phyloP scores from a whole-genome alignment of 2,329 filamentous ascomycete species.

The Coccinonectria pachysandricola region DNA sequence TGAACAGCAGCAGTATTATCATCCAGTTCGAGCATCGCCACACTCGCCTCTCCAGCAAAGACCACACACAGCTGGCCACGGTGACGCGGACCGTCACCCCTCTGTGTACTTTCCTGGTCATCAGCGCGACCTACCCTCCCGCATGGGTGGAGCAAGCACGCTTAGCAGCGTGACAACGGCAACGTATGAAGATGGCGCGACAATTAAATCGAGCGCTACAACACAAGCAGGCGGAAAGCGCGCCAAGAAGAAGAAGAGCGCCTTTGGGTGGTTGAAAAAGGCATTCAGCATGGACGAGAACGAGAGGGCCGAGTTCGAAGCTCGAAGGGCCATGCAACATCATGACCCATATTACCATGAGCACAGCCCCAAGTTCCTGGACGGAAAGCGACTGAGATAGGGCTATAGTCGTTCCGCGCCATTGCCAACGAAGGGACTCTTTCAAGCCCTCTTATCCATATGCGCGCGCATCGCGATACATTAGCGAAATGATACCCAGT shows the following conservation, averaged over 20 bases:
- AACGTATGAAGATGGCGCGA: constrained; percentile 28
- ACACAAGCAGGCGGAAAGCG: constrained; percentile 26
- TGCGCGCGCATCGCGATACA: too few relatives aligned
- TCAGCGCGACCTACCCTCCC: constrained; percentile 40
- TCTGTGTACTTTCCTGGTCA: constrained; percentile 28
- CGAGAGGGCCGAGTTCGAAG: constrained; percentile 49
- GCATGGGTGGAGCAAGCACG: constrained; percentile 45
- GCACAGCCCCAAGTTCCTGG: constrained; percentile 43
- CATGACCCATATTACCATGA: constrained; percentile 39
- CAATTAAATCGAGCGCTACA: constrained; percentile 17
- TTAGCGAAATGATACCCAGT: too few relatives aligned
- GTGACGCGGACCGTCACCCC: constrained; percentile 17
- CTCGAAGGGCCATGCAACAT: constrained; percentile 36
- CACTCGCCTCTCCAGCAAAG: constrained; percentile 53
- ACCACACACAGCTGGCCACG: constrained; percentile 40
- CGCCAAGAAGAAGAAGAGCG: constrained; percentile 57
- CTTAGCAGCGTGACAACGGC: constrained; percentile 44
- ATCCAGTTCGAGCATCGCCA: constrained; percentile 51
- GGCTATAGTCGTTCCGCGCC: too few relatives aligned
- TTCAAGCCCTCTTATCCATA: too few relatives aligned
- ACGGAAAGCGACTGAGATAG: constrained; percentile 39
- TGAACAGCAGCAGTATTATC: constrained; percentile 42
- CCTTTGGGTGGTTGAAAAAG: constrained; percentile 60
- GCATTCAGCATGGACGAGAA: constrained; percentile 56
- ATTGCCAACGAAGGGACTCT: too few relatives aligned